phyloP scores from a whole-genome alignment of 192 early-diverging fungal species.

The Obelidium mucronatum region DNA sequence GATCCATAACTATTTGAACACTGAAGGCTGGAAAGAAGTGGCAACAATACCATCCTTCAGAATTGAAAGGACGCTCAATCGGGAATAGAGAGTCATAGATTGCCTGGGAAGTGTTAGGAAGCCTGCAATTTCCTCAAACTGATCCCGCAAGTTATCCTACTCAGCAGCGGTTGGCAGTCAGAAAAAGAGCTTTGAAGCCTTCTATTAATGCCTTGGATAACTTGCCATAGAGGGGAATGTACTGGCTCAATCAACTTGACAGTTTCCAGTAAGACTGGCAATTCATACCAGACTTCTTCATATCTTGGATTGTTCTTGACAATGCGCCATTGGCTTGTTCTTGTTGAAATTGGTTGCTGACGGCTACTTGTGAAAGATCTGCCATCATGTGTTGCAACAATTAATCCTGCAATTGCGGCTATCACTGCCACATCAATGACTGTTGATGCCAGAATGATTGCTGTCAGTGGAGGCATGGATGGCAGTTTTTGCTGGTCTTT shows the following conservation, averaged over 20 bases:
- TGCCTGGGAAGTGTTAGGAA: conserved; percentile 8
- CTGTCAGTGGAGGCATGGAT: too few species aligned
- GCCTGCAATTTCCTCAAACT: neutral
- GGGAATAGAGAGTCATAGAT: conserved; percentile 9
- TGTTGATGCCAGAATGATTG: too few species aligned
- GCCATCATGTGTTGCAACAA: neutral
- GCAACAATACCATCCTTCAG: conserved; percentile 18
- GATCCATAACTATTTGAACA: too few species aligned
- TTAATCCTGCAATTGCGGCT: neutral
- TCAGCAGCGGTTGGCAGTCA: neutral
- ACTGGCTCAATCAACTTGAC: neutral
- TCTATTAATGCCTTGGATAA: neutral
- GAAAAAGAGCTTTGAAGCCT: neutral
- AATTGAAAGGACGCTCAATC: conserved; percentile 4
- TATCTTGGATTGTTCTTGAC: neutral
- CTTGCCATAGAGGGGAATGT: neutral
- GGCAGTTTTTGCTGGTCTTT: too few species aligned
- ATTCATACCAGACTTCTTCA: neutral
- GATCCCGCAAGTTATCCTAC: neutral
- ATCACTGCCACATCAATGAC: neutral
- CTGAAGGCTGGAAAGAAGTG: too few species aligned
- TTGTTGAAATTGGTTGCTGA: neutral
- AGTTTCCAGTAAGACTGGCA: neutral
- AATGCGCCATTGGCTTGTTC: neutral
- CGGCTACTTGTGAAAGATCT: too few species aligned